Evolutionary conservation across 1,284 basidiomycete genomes (phyloP).

Genomic region (Boletus semigastroideus): DNA sequence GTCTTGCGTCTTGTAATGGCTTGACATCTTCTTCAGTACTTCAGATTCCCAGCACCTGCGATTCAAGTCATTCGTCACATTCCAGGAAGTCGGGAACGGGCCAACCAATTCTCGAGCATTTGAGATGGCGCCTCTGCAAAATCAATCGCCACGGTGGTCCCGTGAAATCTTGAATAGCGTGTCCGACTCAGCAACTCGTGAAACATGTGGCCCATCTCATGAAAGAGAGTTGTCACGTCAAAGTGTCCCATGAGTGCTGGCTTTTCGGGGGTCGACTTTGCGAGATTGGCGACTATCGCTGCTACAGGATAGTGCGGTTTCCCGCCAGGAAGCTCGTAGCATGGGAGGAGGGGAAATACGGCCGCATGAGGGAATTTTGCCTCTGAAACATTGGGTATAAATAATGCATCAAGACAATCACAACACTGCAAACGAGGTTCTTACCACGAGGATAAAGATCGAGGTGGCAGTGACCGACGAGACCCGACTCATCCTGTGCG

Average conservation of each 20-base stretch:
- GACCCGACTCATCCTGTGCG: constrained; percentile 64
- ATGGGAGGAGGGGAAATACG: constrained; percentile 73
- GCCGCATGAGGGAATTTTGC: constrained; percentile 86
- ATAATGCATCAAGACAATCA: not conserved
- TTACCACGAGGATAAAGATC: constrained; percentile 82
- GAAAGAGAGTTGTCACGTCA: constrained; percentile 79
- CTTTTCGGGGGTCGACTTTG: constrained; percentile 75
- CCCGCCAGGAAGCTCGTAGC: constrained; percentile 53
- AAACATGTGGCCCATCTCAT: constrained; percentile 87
- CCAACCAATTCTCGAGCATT: constrained; percentile 88
- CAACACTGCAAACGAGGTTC: constrained; percentile 4
- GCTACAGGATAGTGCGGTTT: constrained; percentile 69
- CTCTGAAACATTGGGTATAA: constrained; percentile 36
- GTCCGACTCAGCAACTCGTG: constrained; percentile 77
- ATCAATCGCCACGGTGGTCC: constrained; percentile 75
- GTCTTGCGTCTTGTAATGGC: constrained; percentile 73
- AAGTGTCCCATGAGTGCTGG: constrained; percentile 83
- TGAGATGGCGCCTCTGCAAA: constrained; percentile 88
- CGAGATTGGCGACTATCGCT: constrained; percentile 86
- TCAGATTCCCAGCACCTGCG: constrained; percentile 74
- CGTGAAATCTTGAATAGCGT: constrained; percentile 75
- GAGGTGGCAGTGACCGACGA: constrained; percentile 80
- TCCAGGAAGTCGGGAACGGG: not conserved
- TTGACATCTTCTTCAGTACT: constrained; percentile 66
- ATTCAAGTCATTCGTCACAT: not conserved